Evolutionary conservation across 1,284 basidiomycete species (phyloP), one percentile per base, ranked within the genome.

Genomic region (Mycosarcoma maydis): DNA sequence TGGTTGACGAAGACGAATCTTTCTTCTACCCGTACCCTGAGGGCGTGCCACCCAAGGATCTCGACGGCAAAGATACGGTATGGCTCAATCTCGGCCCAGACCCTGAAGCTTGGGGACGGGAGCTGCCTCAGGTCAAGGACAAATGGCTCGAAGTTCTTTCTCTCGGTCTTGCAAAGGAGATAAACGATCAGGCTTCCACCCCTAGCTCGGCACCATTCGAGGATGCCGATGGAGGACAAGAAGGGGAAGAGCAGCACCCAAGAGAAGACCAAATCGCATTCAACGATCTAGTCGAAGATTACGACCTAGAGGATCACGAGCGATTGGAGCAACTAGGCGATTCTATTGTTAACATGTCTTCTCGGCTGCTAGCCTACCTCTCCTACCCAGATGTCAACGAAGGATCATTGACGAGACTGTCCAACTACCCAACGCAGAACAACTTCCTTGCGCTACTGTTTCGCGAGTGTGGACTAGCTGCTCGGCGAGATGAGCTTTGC

Each of bases 271-370:
- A 34, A n/a, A 23, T 41, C 7, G 43, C 26, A 2, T 60, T 72
- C 22, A 36, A 46, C 23, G 51, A 67, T 34, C 38, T 72, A 6
- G 69, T 72, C 2, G 58, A 67, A 5, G 64, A 72, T 48, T 72
- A 49, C 39, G 69, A 72, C 23, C 41, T 72, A 3, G 69, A 72
- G 46, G 59, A 72, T 34, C 59, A 72, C 48, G 69, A 72, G 33
- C 42, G 69, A 14, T 33, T 72, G 20, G 69, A 72, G 23, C 69
- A 72, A 37, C 52, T 72, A 9, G 69, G 69, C 19, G 69, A 72
- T 27, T 67, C 64, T 22, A 67, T 72, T 33, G 69, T 72, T 50
- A 72, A 72, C 49, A 67, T 72, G 69, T 65, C 60, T 17, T 62
- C 69, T 1, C 50, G 69, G 0, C 58, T 72, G 32, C 45, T 72